Evolutionary conservation across 192 early-diverging fungal species (phyloP).

Genomic region (Lunasporangiospora selenospora): DNA sequence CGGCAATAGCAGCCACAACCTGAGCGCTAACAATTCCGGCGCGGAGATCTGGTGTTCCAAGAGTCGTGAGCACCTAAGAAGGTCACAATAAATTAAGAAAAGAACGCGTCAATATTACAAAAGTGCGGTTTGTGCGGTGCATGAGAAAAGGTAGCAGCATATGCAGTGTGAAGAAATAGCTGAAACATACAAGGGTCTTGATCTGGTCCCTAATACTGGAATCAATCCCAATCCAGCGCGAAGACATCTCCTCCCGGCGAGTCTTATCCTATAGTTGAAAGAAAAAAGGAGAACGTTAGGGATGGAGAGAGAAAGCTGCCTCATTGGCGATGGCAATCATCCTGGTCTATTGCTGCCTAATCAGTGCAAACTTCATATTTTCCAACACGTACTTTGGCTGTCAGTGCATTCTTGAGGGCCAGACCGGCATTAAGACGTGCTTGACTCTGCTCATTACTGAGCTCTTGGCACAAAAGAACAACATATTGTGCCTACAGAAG

Average conservation of each 20-base stretch:
- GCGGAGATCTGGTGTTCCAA: slow-evolving; percentile 57
- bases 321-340: background rate
- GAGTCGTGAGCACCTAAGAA: slow-evolving; percentile 58
- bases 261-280: slow-evolving; percentile 49
- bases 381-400: slow-evolving; percentile 72
- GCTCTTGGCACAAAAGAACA: slow-evolving; percentile 78
- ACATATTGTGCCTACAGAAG: slow-evolving; percentile 66
- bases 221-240: slow-evolving; percentile 71
- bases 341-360: no score
- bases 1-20: slow-evolving; percentile 90
- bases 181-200: slow-evolving; percentile 65
- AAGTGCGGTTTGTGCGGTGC: background rate
- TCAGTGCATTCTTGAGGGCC: slow-evolving; percentile 92
- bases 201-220: slow-evolving; percentile 64
- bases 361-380: slow-evolving; percentile 1
- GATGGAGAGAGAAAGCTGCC: background rate
- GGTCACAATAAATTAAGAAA: background rate
- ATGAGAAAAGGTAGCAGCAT: background rate
- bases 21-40: slow-evolving; percentile 79
- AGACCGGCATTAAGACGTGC: slow-evolving; percentile 84
- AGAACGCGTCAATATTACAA: background rate
- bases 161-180: background rate
- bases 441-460: slow-evolving; percentile 76
- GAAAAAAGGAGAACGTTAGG: background rate
- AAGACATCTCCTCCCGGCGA: slow-evolving; percentile 63